A percentile compares a stretch with the other conserved stretches of the same genome.
Conservation (phyloP, 2,329 filamentous ascomycete species). For the Sodiomyces alkalinus region DNA sequence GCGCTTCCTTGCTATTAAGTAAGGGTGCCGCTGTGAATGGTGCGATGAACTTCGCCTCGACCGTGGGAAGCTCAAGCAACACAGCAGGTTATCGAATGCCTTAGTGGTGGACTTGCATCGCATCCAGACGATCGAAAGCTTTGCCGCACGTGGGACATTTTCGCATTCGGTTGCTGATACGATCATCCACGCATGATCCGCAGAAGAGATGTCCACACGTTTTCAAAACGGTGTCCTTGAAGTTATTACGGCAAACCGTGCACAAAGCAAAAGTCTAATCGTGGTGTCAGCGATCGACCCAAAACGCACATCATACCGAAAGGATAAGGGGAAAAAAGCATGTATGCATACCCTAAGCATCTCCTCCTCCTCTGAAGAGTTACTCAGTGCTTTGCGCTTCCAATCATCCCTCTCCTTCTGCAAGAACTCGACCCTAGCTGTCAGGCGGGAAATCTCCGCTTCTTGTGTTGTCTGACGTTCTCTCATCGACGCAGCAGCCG, state of each 20-base stretch:
- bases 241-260: conserved; percentile 80
- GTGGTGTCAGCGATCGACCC: conserved; percentile 1
- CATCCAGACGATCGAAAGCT: conserved; percentile 80
- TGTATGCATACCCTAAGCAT: conserved; percentile 63
- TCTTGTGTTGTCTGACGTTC: conserved; percentile 49
- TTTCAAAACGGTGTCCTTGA: conserved; percentile 89
- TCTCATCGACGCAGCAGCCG: conserved; percentile 31
- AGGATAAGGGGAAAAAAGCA: neutral
- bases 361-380: conserved; percentile 69
- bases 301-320: too few relatives aligned
- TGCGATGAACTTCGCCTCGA: too few relatives aligned
- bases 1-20: neutral
- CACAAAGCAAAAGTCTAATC: conserved; percentile 42
- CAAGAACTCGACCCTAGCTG: conserved; percentile 59
- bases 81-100: too few relatives aligned
- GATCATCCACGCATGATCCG: conserved; percentile 75
- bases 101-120: conserved; percentile 54
- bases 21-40: too few relatives aligned
- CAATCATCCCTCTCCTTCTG: conserved; percentile 75
- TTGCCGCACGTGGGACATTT: conserved; percentile 93
- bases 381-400: conserved; percentile 70
- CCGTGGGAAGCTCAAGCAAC: too few relatives aligned
- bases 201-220: conserved; percentile 94
- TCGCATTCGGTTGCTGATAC: conserved; percentile 75
- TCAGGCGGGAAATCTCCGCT: conserved; percentile 65